Percentiles rank a stretch among this genome's conserved stretches.
Evolutionary conservation across 768 basidiomycete species (phyloP).

Genomic region (Tricholoma matsutake): DNA sequence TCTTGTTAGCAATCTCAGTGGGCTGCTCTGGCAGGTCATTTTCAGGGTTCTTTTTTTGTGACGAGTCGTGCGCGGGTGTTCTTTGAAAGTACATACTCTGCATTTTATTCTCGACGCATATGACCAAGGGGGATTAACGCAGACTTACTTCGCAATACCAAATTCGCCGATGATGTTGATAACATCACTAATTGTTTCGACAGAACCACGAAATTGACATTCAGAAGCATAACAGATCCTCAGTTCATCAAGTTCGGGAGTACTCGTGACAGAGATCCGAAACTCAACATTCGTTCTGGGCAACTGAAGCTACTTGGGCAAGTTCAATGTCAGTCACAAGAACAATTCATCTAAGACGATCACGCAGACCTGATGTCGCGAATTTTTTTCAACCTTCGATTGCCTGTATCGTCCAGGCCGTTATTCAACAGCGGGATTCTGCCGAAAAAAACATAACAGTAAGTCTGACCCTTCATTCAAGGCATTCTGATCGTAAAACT

Average conservation of each 20-base stretch:
- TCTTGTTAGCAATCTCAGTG: not conserved
- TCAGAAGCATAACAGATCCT: conserved; percentile 31
- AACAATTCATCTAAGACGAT: not conserved
- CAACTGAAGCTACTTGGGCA: conserved; percentile 41
- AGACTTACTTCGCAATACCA: conserved; percentile 40
- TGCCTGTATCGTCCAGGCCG: conserved; percentile 12
- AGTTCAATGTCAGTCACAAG: conserved; percentile 1
- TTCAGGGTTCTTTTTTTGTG: conserved; percentile 48
- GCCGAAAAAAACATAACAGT: conserved; percentile 18
- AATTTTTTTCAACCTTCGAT: conserved; percentile 19
- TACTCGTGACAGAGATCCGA: conserved; percentile 34
- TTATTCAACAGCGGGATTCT: not conserved
- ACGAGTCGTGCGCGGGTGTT: conserved; percentile 36
- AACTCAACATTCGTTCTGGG: conserved; percentile 41
- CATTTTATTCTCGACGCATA: not conserved
- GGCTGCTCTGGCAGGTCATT: conserved; percentile 31
- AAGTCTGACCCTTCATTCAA: not conserved
- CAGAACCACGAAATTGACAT: conserved; percentile 41
- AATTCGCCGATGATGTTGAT: conserved; percentile 36
- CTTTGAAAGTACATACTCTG: conserved; percentile 28
- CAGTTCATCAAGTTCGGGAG: conserved; percentile 45
- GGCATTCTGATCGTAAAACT: not conserved
- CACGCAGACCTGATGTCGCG: conserved; percentile 6
- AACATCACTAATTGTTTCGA: conserved; percentile 43
- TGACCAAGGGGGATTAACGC: not conserved